Evolutionary conservation across 108 stramenopile genomes (phyloP).

Genomic region (Cyclotella choctawhatcheeana): DNA sequence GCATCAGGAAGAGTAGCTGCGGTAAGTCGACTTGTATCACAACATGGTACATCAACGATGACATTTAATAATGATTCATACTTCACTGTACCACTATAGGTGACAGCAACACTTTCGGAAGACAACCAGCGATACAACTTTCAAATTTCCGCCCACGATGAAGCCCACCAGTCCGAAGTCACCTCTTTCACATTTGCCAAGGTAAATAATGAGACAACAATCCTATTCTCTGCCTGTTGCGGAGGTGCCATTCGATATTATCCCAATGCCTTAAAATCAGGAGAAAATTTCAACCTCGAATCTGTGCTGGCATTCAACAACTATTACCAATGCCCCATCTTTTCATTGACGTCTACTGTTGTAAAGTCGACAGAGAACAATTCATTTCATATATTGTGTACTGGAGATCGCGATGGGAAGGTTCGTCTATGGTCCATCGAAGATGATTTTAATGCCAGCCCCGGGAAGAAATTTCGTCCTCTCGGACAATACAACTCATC

Average conservation of each 20-base stretch:
- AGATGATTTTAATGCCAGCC: not conserved
- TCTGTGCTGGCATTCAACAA: constrained; percentile 32
- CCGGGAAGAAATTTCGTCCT: constrained; percentile 16
- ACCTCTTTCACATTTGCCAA: constrained; percentile 31
- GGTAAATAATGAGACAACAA: not conserved
- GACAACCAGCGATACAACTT: constrained; percentile 20
- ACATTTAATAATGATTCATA: not conserved
- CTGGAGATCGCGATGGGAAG: constrained; percentile 33
- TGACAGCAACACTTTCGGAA: constrained; percentile 22
- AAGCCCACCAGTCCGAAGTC: constrained; percentile 39
- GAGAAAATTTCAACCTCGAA: constrained; percentile 23
- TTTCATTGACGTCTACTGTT: constrained; percentile 34
- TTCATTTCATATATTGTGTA: constrained; percentile 24
- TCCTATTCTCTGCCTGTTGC: constrained; percentile 26
- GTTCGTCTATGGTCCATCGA: constrained; percentile 30
- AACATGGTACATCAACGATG: no score
- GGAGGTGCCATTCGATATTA: constrained; percentile 30
- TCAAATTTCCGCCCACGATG: constrained; percentile 8
- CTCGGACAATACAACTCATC: constrained; percentile 25
- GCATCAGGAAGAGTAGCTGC: constrained; percentile 44
- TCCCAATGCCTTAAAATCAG: constrained; percentile 31
- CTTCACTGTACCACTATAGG: no score
- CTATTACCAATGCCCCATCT: constrained; percentile 22
- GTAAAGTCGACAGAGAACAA: constrained; percentile 10
- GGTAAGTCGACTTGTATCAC: not conserved